A percentile compares a stretch with the other conserved stretches of the same genome.
These are phyloP conservation scores for Knufia petricola DNA, from an alignment of 2,329 filamentous ascomycete genomes.

Conservation along the genomic window DNA sequence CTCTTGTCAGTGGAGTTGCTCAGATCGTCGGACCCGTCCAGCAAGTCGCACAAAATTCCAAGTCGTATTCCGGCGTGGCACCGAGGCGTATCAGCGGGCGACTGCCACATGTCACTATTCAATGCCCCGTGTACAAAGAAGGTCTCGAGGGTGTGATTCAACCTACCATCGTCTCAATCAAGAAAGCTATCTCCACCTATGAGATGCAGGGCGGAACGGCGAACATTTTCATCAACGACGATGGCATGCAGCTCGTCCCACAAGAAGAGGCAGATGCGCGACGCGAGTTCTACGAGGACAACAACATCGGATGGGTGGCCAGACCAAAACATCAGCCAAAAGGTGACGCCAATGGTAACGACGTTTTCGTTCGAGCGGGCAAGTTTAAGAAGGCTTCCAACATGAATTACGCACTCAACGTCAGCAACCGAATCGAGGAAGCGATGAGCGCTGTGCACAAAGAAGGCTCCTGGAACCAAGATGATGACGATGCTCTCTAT, in stretches of 20 bases:
- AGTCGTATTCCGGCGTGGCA: slow-evolving; percentile 36
- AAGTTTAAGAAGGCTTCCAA: slow-evolving; percentile 69
- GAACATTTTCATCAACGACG: slow-evolving; percentile 32
- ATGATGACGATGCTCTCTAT: slow-evolving; percentile 39
- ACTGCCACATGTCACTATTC: slow-evolving; percentile 55
- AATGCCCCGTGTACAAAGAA: slow-evolving; percentile 84
- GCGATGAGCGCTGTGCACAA: slow-evolving; percentile 33
- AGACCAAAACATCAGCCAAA: slow-evolving; percentile 44
- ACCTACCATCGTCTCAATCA: slow-evolving; percentile 47
- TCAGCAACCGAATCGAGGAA: slow-evolving; percentile 54
- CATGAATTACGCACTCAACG: slow-evolving; percentile 61
- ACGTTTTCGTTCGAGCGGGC: slow-evolving; percentile 37
- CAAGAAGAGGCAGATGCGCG: slow-evolving; percentile 36
- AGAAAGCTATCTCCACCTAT: slow-evolving; percentile 50
- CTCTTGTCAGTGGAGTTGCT: slow-evolving; percentile 32
- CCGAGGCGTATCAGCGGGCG: slow-evolving; percentile 28
- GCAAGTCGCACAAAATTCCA: slow-evolving; percentile 37
- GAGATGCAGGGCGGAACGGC: slow-evolving; percentile 40
- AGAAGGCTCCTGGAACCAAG: slow-evolving; percentile 23
- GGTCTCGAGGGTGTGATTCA: slow-evolving; percentile 59
- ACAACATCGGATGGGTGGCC: slow-evolving; percentile 43
- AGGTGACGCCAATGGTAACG: slow-evolving; percentile 11
- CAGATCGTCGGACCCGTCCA: slow-evolving; percentile 37
- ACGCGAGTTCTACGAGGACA: slow-evolving; percentile 41
- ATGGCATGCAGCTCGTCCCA: slow-evolving; percentile 31